These are phyloP conservation scores for Verticillium isaacii DNA, from an alignment of 2,329 filamentous ascomycete species.

Conservation along the genomic window DNA sequence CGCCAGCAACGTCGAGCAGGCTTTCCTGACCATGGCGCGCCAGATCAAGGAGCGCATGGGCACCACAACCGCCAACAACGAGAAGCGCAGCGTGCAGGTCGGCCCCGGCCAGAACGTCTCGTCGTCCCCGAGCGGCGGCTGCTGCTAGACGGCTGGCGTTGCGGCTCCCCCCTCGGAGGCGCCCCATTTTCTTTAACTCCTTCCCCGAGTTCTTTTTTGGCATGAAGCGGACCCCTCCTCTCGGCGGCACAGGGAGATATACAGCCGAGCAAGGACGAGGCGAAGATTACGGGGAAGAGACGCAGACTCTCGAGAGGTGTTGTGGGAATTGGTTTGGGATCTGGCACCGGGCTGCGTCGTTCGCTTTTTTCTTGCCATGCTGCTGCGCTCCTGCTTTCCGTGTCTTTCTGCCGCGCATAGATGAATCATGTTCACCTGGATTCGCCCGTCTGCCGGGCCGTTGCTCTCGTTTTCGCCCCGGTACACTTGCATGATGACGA, in stretches of 20 bases:
- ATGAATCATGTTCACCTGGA: constrained; percentile 10
- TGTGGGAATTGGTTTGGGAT: constrained; percentile 9
- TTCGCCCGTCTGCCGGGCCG: not conserved
- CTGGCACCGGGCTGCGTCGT: constrained; percentile 9
- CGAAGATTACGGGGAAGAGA: not conserved
- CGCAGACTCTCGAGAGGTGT: constrained; percentile 10
- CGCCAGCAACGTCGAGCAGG: constrained; percentile 98
- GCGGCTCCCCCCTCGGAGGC: not conserved
- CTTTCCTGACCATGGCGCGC: constrained; percentile 98
- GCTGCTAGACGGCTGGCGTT: constrained; percentile 63
- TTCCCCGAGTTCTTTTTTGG: not conserved
- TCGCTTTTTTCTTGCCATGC: constrained; percentile 8
- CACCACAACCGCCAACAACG: constrained; percentile 90
- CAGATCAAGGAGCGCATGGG: constrained; percentile 99
- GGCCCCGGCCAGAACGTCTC: constrained; percentile 92
- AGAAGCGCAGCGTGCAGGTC: constrained; percentile 96
- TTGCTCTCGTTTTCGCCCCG: not conserved
- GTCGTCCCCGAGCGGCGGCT: constrained; percentile 77
- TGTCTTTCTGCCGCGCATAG: constrained; percentile 8
- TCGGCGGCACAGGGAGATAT: not conserved
- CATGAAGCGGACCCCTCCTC: constrained; percentile 1
- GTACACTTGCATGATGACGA: not conserved
- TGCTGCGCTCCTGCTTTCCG: constrained; percentile 1
- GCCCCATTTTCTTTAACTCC: constrained; percentile 1
- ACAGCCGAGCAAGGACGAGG: not conserved